Evolutionary conservation across 495 filamentous ascomycete species (phyloP), one percentile per base, ranked within the genome.

Genomic region (Podospora pseudocomata): DNA sequence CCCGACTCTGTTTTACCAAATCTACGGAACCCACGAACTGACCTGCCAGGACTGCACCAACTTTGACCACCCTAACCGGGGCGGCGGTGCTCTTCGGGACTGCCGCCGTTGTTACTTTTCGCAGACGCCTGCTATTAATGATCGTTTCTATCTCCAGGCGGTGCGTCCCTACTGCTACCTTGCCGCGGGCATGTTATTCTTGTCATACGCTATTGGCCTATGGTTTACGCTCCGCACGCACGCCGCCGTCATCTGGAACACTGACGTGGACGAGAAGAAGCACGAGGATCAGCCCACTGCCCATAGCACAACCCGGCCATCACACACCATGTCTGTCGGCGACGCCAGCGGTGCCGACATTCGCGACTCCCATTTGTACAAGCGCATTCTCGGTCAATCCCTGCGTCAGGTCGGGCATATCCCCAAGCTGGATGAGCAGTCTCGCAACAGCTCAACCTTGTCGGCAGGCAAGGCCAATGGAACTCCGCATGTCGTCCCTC

Each of bases 1-100:
- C 1, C 95, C 95, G 5, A 98, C 95, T 0, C 83, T 98, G n/a
- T 99, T 99, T 80, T 99, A 97, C 79, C 93, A 98, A 73, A 97
- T 99, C 57, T 98, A 97, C 80, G 95, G 95, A 67, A 96, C 93
- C 67, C 96, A 99, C 76, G 93, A 99, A 81, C 83, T 99, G 39
- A 93, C 90, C 64, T 99, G 95, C 77, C 87, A 89, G 76, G 85
- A 89, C 67, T 99, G 95, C 79, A 75, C 82, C 63, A 80, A 83
- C 44, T 76, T 80, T 54, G 76, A 80, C 70, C 80, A 79, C 26
- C 66, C 80, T 15, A 73, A 74, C 64, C 79, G 72, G 15, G 72
- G 72, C 23, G 74, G 73, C 26, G 39, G 39, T 49, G 74, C 77
- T 53, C 75, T 72, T 2, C 61, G 83, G 23, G 93, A 98, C 77